Evolutionary conservation across 2,329 filamentous ascomycete species (phyloP), one percentile per base, ranked within the genome.

Genomic region (Kalaharituber pfeilii): DNA sequence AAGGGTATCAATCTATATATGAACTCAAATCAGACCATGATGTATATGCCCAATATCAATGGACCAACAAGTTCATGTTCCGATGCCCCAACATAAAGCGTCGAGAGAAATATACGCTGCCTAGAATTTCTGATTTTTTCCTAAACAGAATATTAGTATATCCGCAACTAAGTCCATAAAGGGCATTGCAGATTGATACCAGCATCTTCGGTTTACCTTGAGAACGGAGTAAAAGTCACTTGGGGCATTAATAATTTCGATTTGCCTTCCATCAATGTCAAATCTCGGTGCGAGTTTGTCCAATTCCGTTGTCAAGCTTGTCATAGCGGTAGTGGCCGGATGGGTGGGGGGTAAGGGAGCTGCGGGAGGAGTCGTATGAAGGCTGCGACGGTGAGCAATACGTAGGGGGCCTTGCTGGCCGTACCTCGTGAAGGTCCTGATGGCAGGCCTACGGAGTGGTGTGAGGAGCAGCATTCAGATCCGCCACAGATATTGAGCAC

Each of bases 211-310:
- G 22, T 52, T 24, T 39, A 87, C 86, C 79, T 95, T 95, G 56
- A 98, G 72, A 6, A 82, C 86, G 62, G 84, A 80, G 69, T 95
- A 98, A 67, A 98, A 98, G 52, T 89, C 84, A n/a, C 77, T 70
- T 0, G 91, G 91, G 2, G 83, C 82, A 62, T 80, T 76, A 11
- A 98, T 69, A 20, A 98, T 82, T 9, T 76, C 74, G 50, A 98
- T 83, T 56, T 89, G 79, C 4, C 85, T 84, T 1, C 86, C 85
- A 25, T 80, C 73, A 25, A 98, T 74, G 66, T 88, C 84, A 63
- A 98, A 94, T 45, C 84, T 82, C n/a, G 91, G 91, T 2, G 88
- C 84, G 60, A 96, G 79, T 62, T 77, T 82, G 67, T 98, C 91
- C 57, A 98, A 72, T 67, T 98, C 88, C 44, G 73, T 72, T 11